Base-by-base conservation (phyloP, 306 rosid species). In the Parietaria judaica region DNA sequence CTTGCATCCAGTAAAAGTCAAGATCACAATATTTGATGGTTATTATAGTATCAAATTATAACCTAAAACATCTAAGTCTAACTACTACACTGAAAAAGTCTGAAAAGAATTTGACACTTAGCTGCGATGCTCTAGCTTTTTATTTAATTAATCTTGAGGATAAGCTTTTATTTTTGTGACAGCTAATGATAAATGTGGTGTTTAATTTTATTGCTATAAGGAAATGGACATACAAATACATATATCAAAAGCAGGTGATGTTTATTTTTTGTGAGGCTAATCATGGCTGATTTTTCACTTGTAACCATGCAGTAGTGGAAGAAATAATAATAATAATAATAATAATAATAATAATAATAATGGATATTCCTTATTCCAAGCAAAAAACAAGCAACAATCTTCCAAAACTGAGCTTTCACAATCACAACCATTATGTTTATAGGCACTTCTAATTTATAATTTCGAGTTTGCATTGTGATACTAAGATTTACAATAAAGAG, bases 191-290 rank as follows among this genome's bases (percentile, higher is more conserved):
- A 3, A 41, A 41, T 60, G 51, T 65, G 13, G 4, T 14, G 8
- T 8, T 10, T 10, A 2, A 11, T 17, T 11, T 51, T 9, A 3
- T 15, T 35, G 8, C 10, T 10, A 7, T 49, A 11, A 11, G 61
- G 66, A 36, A 69, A 74, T 17, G 43, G 66, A 77, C 85, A 70
- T 38, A 51, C 66, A 14, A 58, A 65, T 66, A 37, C 51, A 53
- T 45, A 67, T 15, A 61, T 9, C 3, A 36, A 14, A 14, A 37
- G 69, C 61, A 14, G 74, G 63, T 66, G 60, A 60, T 16, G 14
- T 14, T 38, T 41, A 11, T 63, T 58, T 4, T 47, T 34, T 47
- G 37, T 43, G 62, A 23, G 64, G 66, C 72, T 66, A 74, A 47
- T 66, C 38, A 67, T 39, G 34, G 68, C 76, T 71, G 56, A 72